Evolutionary conservation across 805 yeast species (phyloP), one percentile per base, ranked within the genome.

Genomic region (Wickerhamomyces xylosicus): DNA sequence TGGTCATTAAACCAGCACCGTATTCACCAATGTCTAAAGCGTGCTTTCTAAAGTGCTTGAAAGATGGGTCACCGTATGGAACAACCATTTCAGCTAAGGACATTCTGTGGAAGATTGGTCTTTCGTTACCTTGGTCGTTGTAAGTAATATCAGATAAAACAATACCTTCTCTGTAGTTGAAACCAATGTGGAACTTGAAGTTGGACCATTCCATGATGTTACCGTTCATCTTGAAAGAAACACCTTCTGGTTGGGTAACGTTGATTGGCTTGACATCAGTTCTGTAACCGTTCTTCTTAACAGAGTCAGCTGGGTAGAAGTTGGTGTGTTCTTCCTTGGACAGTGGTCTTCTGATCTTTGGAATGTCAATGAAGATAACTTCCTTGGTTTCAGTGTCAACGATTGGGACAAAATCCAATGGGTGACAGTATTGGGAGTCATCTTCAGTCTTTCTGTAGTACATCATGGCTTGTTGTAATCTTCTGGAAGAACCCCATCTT

Each of bases 11-110:
- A 54, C 92, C 92, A 45, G 87, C 90, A 64, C 92, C 92, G 57
- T 82, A 82, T 60, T 83, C 92, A 58, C 92, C 92, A 48, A 83
- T 76, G 62, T 83, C 92, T 61, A 83, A 74, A 34, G 92, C 92
- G 53, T 83, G 92, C 62, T 83, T 83, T 64, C 92, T 71, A 56
- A 82, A 87, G 58, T 82, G 90, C 40, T 87, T 89, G 63, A 70
- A 77, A 47, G 74, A 80, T 42, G 92, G 92, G 45, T 69, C 67
- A 40, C 92, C 92, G 54, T 83, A 83, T 19, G 92, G 92, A 43
- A 83, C 92, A 62, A 83, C 78, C 90, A 83, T 82, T 64, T 82
- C 92, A 31, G 82, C 67, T 43, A 82, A 64, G 3, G 90, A 82
- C 52, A 82, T 68, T 61, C 92, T 70, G 67, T 83, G 86, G 72